phyloP scores from a whole-genome alignment of 1,284 basidiomycete genomes.

The Uromyces viciae-fabae region DNA sequence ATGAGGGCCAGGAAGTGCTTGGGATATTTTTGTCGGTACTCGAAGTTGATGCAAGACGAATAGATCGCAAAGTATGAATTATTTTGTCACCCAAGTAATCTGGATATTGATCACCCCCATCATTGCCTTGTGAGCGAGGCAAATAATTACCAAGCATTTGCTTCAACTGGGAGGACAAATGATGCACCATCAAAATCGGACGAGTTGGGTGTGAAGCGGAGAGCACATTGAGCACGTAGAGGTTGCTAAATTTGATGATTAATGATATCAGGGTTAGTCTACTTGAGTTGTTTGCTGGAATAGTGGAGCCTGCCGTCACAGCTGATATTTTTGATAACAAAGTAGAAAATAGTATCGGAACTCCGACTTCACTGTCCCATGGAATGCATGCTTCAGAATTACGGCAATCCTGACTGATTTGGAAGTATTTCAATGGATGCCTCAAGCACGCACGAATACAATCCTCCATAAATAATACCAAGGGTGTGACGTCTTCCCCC shows the following conservation, averaged over 20 bases:
- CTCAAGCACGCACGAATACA: conserved; percentile 39
- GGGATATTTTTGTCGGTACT: not conserved
- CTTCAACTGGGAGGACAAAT: conserved; percentile 18
- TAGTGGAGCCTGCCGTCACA: conserved; percentile 10
- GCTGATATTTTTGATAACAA: conserved; percentile 21
- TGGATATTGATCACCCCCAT: not conserved
- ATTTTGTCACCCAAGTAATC: conserved; percentile 23
- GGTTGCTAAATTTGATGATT: conserved; percentile 40
- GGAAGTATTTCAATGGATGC: conserved; percentile 40
- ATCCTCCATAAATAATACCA: conserved; percentile 40
- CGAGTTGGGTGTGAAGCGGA: conserved; percentile 29
- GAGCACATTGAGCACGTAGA: conserved; percentile 26
- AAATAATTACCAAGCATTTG: not conserved
- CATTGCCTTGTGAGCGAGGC: not conserved
- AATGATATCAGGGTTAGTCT: conserved; percentile 17
- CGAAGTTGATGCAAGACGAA: not conserved
- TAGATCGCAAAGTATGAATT: conserved; percentile 15
- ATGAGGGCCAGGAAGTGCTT: conserved; percentile 22
- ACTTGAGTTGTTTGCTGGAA: not conserved
- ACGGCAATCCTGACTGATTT: conserved; percentile 22
- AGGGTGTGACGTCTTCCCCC: conserved; percentile 1
- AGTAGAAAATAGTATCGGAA: conserved; percentile 22
- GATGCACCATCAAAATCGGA: conserved; percentile 9
- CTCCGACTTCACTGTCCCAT: not conserved
- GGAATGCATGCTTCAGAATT: not conserved